Conservation (phyloP, 176 grass and related monocot genomes). For the Aegilops umbellulata region DNA sequence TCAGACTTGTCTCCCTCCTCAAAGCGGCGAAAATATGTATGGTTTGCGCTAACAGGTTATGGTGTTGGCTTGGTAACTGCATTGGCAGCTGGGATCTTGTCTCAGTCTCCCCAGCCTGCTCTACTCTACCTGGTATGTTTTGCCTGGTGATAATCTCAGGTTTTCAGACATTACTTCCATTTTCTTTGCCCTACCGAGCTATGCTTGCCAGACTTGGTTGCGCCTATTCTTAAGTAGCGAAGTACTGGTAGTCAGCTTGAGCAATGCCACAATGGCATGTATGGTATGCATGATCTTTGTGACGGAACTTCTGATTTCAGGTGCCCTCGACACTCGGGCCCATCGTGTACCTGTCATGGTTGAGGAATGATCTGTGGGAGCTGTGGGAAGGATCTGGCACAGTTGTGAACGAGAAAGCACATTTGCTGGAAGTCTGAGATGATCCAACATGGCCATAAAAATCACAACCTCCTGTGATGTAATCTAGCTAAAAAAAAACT, state of each 20-base stretch:
- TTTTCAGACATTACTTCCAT: background rate
- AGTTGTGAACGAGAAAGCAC: slow-evolving; percentile 71
- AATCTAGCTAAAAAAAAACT: slow-evolving; percentile 22
- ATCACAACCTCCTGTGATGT: background rate
- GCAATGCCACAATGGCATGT: background rate
- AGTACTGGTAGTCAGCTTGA: background rate
- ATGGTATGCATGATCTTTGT: background rate
- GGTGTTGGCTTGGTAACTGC: slow-evolving; percentile 75
- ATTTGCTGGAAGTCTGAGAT: slow-evolving; percentile 68
- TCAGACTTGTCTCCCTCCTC: slow-evolving; percentile 32
- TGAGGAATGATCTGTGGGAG: slow-evolving; percentile 82
- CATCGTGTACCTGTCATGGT: slow-evolving; percentile 82
- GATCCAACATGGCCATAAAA: background rate
- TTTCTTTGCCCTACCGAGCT: background rate
- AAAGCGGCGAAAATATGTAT: slow-evolving; percentile 64
- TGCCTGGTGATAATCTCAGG: background rate
- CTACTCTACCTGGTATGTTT: slow-evolving; percentile 91
- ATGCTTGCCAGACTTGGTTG: background rate
- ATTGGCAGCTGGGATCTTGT: slow-evolving; percentile 85
- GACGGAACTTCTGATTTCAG: slow-evolving; percentile 38
- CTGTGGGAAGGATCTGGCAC: slow-evolving; percentile 72
- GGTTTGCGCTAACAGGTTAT: slow-evolving; percentile 84
- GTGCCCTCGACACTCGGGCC: slow-evolving; percentile 89
- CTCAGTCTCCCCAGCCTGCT: slow-evolving; percentile 92
- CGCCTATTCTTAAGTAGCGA: background rate